Evolutionary conservation across 768 basidiomycete genomes (phyloP).

Genomic region (Mycena filopes): DNA sequence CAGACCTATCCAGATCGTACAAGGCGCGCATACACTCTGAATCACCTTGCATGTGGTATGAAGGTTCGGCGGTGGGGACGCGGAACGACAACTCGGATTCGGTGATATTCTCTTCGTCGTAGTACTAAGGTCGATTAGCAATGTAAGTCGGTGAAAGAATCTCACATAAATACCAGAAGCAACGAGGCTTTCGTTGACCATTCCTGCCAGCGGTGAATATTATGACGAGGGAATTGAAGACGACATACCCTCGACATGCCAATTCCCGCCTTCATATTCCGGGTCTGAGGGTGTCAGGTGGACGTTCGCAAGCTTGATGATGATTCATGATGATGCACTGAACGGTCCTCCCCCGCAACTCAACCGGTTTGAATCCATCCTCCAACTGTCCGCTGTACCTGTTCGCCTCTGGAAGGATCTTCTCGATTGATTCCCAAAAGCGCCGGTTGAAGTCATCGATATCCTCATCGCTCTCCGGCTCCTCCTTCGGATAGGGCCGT

Average conservation of each 20-base stretch:
- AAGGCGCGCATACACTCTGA: too few species aligned
- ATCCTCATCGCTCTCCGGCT: neutral
- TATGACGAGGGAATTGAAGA: neutral
- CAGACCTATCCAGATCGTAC: too few species aligned
- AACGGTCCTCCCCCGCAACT: constrained; percentile 24
- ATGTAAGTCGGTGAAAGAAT: too few species aligned
- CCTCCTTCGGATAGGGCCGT: neutral
- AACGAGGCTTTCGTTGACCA: constrained; percentile 33
- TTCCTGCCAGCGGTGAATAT: constrained; percentile 10
- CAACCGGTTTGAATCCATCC: constrained; percentile 1
- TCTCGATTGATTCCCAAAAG: neutral
- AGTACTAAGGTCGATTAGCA: constrained; percentile 36
- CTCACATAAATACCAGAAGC: constrained; percentile 35
- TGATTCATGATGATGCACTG: too few species aligned
- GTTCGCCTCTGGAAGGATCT: constrained; percentile 13
- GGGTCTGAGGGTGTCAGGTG: constrained; percentile 41
- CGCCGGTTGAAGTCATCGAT: neutral
- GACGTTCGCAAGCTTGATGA: constrained; percentile 50
- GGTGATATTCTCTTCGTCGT: constrained; percentile 44
- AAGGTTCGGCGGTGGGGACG: constrained; percentile 25
- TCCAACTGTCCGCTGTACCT: constrained; percentile 20
- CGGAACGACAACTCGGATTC: constrained; percentile 45
- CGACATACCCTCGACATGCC: constrained; percentile 43
- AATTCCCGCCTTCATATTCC: constrained; percentile 41
- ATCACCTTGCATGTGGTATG: constrained; percentile 33